Evolutionary conservation across 139 green algal genomes (phyloP).

Genomic region (Chlamydomonas asymmetrica): DNA sequence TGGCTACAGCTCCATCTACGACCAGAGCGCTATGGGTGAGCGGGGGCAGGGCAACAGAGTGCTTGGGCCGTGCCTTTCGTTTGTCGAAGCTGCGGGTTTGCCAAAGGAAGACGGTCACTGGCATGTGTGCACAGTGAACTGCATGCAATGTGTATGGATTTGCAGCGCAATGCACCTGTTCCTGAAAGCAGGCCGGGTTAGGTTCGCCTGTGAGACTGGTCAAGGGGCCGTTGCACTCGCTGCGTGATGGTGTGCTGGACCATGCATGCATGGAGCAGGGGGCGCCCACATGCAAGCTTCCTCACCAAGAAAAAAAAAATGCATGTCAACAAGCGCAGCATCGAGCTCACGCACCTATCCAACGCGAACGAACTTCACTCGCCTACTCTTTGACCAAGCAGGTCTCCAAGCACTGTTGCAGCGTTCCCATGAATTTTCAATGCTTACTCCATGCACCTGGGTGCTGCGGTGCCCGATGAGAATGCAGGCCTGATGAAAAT

Average conservation of each 20-base stretch:
- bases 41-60: too few relatives aligned
- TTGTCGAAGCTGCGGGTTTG: neutral
- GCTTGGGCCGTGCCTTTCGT: neutral
- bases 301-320: too few relatives aligned
- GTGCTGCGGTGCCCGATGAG: neutral
- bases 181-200: neutral
- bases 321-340: neutral
- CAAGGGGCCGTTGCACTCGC: too few relatives aligned
- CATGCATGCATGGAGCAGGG: too few relatives aligned
- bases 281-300: too few relatives aligned
- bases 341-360: neutral
- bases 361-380: neutral
- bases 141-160: neutral
- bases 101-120: neutral
- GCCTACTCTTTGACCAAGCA: neutral
- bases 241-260: too few relatives aligned
- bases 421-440: neutral
- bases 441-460: neutral
- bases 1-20: constrained; percentile 3
- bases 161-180: neutral
- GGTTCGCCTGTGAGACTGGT: neutral
- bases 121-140: neutral
- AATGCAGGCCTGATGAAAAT: constrained; percentile 3
- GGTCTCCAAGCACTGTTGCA: neutral
- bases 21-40: neutral